Conservation (phyloP, 2,329 filamentous ascomycete species). For the Neonectria faginata region DNA sequence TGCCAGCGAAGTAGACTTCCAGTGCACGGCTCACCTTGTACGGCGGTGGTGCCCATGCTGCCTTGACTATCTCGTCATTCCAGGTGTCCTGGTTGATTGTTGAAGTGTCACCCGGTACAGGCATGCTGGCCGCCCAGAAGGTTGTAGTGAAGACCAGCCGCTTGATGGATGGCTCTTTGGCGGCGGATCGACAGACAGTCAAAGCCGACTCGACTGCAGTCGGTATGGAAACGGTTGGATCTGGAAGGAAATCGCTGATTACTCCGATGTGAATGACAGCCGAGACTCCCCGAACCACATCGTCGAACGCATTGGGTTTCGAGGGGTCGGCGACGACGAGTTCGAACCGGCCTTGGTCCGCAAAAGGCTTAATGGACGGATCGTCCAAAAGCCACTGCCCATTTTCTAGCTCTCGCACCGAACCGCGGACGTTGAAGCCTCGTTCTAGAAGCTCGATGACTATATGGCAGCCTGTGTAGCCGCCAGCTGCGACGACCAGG, state of each 20-base stretch:
- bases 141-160: constrained; percentile 1
- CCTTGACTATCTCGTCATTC: neutral
- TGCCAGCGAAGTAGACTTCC: constrained; percentile 1
- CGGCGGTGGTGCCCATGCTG: neutral
- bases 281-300: neutral
- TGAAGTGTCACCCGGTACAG: neutral
- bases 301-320: neutral
- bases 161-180: constrained; percentile 1
- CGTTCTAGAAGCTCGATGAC: constrained; percentile 1
- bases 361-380: neutral
- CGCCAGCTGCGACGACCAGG: constrained; percentile 2
- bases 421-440: neutral
- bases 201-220: constrained; percentile 3
- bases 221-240: constrained; percentile 1
- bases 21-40: neutral
- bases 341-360: neutral
- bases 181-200: constrained; percentile 3
- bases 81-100: neutral
- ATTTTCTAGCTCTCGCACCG: neutral
- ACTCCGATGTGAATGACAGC: constrained; percentile 2
- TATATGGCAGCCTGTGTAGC: constrained; percentile 2
- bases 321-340: neutral
- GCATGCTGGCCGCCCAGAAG: neutral
- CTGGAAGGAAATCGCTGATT: neutral
- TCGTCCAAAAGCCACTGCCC: neutral